A percentile compares a stretch with the other conserved stretches of the same genome.
Evolutionary conservation across 2,329 filamentous ascomycete genomes (phyloP).

Genomic region (Neopestalotiopsis rosae): DNA sequence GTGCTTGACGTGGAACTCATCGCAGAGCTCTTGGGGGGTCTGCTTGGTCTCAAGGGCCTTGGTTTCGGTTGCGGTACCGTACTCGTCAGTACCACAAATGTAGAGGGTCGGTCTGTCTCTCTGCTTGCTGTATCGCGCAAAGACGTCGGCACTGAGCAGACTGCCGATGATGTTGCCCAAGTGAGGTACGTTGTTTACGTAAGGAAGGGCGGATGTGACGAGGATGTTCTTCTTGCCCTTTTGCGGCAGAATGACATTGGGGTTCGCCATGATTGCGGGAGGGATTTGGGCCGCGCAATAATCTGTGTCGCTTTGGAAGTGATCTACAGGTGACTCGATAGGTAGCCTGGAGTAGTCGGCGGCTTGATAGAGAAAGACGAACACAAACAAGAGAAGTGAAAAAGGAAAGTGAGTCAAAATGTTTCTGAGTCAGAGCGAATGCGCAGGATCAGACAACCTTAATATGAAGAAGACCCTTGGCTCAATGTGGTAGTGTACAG

Average conservation of each 20-base stretch:
- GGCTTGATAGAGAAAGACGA: not conserved
- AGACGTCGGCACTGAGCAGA: constrained; percentile 89
- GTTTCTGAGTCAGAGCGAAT: constrained; percentile 11
- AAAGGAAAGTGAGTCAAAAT: not conserved
- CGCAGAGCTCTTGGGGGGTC: constrained; percentile 83
- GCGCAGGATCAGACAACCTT: not conserved
- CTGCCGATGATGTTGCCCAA: constrained; percentile 88
- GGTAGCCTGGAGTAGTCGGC: not conserved
- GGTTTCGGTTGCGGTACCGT: constrained; percentile 94
- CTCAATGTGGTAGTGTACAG: not conserved
- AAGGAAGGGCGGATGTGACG: constrained; percentile 89
- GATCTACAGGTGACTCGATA: not conserved
- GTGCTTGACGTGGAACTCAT: constrained; percentile 91
- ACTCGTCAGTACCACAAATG: constrained; percentile 91
- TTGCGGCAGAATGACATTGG: constrained; percentile 61
- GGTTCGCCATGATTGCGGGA: constrained; percentile 10
- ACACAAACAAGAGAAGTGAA: not conserved
- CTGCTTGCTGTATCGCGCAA: constrained; percentile 79
- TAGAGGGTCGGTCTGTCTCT: constrained; percentile 81
- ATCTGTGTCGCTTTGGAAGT: not conserved
- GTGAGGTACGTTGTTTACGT: constrained; percentile 80
- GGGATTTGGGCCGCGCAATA: not conserved
- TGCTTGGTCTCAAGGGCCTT: constrained; percentile 85
- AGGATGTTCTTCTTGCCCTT: constrained; percentile 85
- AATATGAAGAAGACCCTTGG: constrained; percentile 2